Percentiles rank a stretch among this genome's conserved stretches.
phyloP scores from a whole-genome alignment of 2,329 filamentous ascomycete genomes.

The Pseudocercospora pini-densiflorae region DNA sequence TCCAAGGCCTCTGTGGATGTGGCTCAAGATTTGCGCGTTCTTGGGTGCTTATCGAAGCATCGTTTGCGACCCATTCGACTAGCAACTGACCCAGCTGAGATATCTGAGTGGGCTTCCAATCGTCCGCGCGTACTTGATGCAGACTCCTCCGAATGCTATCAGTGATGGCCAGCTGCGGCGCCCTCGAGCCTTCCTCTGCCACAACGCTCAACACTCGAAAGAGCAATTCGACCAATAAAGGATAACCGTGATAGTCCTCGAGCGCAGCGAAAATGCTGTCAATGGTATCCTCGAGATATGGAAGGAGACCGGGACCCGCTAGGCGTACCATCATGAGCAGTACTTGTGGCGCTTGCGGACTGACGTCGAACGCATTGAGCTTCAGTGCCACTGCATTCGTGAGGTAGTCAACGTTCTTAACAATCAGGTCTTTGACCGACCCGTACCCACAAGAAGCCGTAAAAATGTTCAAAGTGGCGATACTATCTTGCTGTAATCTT shows the following conservation, averaged over 20 bases:
- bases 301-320: slow-evolving; percentile 78
- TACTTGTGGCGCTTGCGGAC: slow-evolving; percentile 87
- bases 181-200: slow-evolving; percentile 76
- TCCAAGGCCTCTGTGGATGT: slow-evolving; percentile 38
- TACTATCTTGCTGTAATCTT: slow-evolving; percentile 76
- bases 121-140: slow-evolving; percentile 12
- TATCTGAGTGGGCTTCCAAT: slow-evolving; percentile 43
- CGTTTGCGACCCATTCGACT: slow-evolving; percentile 19
- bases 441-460: slow-evolving; percentile 74
- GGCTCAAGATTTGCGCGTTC: slow-evolving; percentile 40
- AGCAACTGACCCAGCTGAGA: slow-evolving; percentile 47
- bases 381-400: slow-evolving; percentile 89
- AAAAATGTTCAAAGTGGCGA: slow-evolving; percentile 81
- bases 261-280: slow-evolving; percentile 89
- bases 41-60: slow-evolving; percentile 27
- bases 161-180: slow-evolving; percentile 53
- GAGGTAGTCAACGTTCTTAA: slow-evolving; percentile 95
- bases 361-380: slow-evolving; percentile 89
- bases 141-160: slow-evolving; percentile 26
- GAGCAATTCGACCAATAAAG: slow-evolving; percentile 79
- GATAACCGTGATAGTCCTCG: slow-evolving; percentile 95
- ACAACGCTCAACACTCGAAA: slow-evolving; percentile 83
- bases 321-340: slow-evolving; percentile 92
- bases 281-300: slow-evolving; percentile 89
- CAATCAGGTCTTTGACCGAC: slow-evolving; percentile 76